A percentile compares a stretch with the other conserved stretches of the same genome.
These are phyloP conservation scores for Castanea mollissima DNA, from an alignment of 306 rosid genomes.

Conservation along the genomic window DNA sequence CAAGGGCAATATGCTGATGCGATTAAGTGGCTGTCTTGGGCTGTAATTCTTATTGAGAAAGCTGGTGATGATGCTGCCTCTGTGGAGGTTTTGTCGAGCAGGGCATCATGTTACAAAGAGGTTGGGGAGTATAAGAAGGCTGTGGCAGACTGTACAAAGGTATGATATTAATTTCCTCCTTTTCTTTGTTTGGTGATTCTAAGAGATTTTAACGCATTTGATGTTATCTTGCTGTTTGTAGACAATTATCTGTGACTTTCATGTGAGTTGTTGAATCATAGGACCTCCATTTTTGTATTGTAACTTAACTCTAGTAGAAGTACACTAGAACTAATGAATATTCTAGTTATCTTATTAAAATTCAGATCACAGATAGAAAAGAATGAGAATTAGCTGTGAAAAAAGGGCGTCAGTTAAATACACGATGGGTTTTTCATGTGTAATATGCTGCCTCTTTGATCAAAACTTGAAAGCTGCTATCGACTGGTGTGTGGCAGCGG, in stretches of 20 bases:
- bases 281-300: neutral
- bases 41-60: conserved; percentile 75
- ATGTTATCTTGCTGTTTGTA: neutral
- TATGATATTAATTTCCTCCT: conserved; percentile 24
- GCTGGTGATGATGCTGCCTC: conserved; percentile 50
- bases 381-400: neutral
- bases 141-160: conserved; percentile 97
- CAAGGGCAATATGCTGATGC: conserved; percentile 98
- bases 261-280: neutral
- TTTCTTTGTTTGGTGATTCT: neutral
- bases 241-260: neutral
- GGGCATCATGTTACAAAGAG: conserved; percentile 98
- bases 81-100: conserved; percentile 71
- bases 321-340: conserved; percentile 5
- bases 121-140: conserved; percentile 99
- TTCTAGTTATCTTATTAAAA: neutral
- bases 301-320: neutral
- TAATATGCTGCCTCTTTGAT: neutral
- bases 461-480: neutral
- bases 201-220: neutral
- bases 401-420: neutral
- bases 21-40: conserved; percentile 98
- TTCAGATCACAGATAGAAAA: neutral
- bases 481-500: neutral
- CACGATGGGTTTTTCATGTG: neutral